Percentiles rank a stretch among this genome's conserved stretches.
Conservation (phyloP, 257 asterid genomes). For the Nicotiana attenuata region DNA sequence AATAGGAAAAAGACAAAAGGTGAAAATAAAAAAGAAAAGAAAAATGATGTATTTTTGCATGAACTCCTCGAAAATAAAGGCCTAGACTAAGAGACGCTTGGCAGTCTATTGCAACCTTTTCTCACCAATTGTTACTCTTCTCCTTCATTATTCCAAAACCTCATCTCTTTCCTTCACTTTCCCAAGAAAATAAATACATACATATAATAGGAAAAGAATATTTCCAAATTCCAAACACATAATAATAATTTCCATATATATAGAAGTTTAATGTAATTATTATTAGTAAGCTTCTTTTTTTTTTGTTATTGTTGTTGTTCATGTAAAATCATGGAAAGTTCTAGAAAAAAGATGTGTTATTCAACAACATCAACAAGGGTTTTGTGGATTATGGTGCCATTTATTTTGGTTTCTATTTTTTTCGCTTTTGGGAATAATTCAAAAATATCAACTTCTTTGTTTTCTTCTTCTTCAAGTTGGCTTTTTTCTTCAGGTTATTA, state of each 20-base stretch:
- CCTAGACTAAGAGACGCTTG: constrained; percentile 52
- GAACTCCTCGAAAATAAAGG: constrained; percentile 48
- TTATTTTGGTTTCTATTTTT: constrained; percentile 34
- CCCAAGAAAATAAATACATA: neutral
- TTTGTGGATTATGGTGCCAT: constrained; percentile 40
- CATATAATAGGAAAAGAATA: neutral
- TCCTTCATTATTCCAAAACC: neutral
- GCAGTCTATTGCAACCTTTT: constrained; percentile 51
- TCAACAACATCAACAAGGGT: constrained; percentile 39
- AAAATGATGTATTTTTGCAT: constrained; percentile 41
- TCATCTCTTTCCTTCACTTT: constrained; percentile 4
- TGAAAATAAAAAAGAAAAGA: neutral
- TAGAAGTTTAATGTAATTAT: neutral
- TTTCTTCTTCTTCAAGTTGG: constrained; percentile 22
- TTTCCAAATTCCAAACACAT: neutral
- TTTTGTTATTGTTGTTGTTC: neutral
- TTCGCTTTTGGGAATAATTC: constrained; percentile 26
- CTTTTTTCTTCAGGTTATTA: constrained; percentile 12
- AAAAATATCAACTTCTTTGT: neutral
- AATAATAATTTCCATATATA: neutral
- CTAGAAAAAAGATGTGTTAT: constrained; percentile 22
- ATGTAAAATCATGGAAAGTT: constrained; percentile 29
- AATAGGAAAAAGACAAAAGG: neutral
- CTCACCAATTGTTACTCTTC: constrained; percentile 33
- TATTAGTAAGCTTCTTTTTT: neutral